A percentile compares a stretch with the other conserved stretches of the same genome.
These are phyloP conservation scores for Aspergillus sp. DNA, from an alignment of 2,329 filamentous ascomycete species.

Conservation along the genomic window DNA sequence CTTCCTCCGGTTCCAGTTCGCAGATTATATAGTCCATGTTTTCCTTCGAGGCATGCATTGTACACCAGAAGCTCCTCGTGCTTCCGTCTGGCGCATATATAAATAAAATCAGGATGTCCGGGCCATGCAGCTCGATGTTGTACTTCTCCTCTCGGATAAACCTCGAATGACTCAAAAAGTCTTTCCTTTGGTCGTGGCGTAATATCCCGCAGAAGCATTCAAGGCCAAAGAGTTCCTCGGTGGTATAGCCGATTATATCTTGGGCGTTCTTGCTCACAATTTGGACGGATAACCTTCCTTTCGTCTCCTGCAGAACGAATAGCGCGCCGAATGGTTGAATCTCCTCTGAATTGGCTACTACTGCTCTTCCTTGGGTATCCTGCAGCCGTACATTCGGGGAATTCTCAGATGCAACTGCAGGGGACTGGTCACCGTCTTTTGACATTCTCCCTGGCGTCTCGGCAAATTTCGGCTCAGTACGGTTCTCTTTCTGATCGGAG, in stretches of 20 bases:
- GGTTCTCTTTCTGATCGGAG: background rate
- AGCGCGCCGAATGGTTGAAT: conserved; percentile 71
- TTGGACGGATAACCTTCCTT: conserved; percentile 57
- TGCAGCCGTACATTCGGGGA: conserved; percentile 4
- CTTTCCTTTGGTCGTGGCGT: conserved; percentile 70
- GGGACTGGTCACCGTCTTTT: background rate
- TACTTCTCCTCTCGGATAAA: conserved; percentile 72
- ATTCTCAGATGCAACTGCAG: background rate
- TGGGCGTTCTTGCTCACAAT: conserved; percentile 71
- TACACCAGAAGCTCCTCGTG: conserved; percentile 69
- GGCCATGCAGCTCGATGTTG: conserved; percentile 62
- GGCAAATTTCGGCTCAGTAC: background rate
- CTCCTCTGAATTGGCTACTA: conserved; percentile 54
- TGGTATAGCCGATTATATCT: conserved; percentile 62
- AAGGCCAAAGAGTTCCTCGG: conserved; percentile 62
- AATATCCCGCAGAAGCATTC: conserved; percentile 71
- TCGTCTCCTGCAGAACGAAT: conserved; percentile 58
- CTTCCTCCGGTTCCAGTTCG: conserved; percentile 79
- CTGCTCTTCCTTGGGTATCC: conserved; percentile 1
- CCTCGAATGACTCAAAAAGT: conserved; percentile 70
- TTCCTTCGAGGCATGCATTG: conserved; percentile 63
- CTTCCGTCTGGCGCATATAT: conserved; percentile 48
- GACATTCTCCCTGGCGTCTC: background rate
- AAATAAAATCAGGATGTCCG: conserved; percentile 72
- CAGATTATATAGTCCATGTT: conserved; percentile 66